Conservation (phyloP, 1,284 basidiomycete species). For the Naganishia liquefaciens region DNA sequence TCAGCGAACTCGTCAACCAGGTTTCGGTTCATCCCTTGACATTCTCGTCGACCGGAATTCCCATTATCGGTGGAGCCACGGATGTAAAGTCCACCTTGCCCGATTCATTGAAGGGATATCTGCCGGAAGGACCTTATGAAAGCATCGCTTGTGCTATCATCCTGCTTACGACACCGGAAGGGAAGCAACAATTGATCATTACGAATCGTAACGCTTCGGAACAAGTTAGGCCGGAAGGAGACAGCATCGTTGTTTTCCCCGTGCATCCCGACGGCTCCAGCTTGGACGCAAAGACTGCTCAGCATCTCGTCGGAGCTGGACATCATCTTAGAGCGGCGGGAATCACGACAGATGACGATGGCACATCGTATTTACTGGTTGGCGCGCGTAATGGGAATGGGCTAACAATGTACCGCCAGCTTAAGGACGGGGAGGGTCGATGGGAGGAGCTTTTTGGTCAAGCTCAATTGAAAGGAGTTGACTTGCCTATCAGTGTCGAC, state of each 20-base stretch:
- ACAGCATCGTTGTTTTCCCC: constrained; percentile 8
- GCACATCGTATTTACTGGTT: constrained; percentile 12
- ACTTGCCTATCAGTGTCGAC: constrained; percentile 19
- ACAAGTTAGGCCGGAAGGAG: constrained; percentile 8
- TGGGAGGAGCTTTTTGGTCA: constrained; percentile 19
- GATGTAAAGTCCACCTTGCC: constrained; percentile 23
- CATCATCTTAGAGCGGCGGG: constrained; percentile 18
- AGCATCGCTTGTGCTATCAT: constrained; percentile 28
- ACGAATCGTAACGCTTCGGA: constrained; percentile 24
- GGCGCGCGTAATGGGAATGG: constrained; percentile 27
- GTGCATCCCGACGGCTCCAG: not conserved
- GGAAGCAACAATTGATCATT: constrained; percentile 22
- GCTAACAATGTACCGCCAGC: constrained; percentile 24
- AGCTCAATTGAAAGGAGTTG: constrained; percentile 1
- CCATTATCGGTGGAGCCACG: not conserved
- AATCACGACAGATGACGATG: not conserved
- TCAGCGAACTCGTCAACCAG: constrained; percentile 26
- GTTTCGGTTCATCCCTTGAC: constrained; percentile 19
- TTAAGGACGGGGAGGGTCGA: not conserved
- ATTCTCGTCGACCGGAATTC: constrained; percentile 3
- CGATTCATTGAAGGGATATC: constrained; percentile 4
- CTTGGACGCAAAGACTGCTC: not conserved
- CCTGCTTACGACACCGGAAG: constrained; percentile 20
- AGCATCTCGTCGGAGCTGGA: constrained; percentile 22
- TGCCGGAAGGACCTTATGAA: constrained; percentile 25